Conservation (phyloP, 805 yeast species). For the Candida peoriensis region DNA sequence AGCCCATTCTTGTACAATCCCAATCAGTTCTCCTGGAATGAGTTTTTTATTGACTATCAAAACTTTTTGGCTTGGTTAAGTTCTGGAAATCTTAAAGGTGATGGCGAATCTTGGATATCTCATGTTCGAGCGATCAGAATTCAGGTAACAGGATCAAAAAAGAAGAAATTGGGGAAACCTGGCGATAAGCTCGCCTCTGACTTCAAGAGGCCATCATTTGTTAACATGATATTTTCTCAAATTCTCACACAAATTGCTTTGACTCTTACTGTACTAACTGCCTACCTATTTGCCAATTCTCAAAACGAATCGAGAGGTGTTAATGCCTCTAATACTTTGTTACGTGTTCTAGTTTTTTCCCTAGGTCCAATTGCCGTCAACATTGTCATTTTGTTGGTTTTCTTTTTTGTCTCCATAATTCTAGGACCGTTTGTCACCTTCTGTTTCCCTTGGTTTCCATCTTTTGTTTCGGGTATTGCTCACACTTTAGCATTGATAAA, state of each 20-base stretch:
- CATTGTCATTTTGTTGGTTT: constrained; percentile 30
- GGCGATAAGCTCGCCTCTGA: constrained; percentile 38
- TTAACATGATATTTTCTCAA: constrained; percentile 38
- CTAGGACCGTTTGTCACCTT: constrained; percentile 44
- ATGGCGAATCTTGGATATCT: constrained; percentile 37
- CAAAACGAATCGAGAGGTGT: constrained; percentile 39
- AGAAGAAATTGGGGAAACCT: constrained; percentile 31
- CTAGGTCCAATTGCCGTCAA: constrained; percentile 45
- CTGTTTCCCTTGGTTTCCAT: constrained; percentile 38
- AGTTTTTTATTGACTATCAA: constrained; percentile 57
- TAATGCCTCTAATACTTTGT: constrained; percentile 34
- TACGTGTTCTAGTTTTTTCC: constrained; percentile 40
- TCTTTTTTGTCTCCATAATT: constrained; percentile 37
- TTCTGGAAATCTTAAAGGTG: constrained; percentile 42
- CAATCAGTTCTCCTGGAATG: constrained; percentile 58
- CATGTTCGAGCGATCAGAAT: constrained; percentile 48
- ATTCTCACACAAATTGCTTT: constrained; percentile 33
- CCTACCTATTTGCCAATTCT: constrained; percentile 50
- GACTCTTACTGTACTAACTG: constrained; percentile 33
- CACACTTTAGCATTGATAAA: constrained; percentile 44
- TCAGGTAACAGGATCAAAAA: constrained; percentile 52
- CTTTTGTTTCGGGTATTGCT: constrained; percentile 42
- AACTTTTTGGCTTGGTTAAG: constrained; percentile 38
- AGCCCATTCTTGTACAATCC: constrained; percentile 65
- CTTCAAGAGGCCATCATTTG: constrained; percentile 44